phyloP scores from a whole-genome alignment of 169 alveolate species.

The Eimeria mitis region DNA sequence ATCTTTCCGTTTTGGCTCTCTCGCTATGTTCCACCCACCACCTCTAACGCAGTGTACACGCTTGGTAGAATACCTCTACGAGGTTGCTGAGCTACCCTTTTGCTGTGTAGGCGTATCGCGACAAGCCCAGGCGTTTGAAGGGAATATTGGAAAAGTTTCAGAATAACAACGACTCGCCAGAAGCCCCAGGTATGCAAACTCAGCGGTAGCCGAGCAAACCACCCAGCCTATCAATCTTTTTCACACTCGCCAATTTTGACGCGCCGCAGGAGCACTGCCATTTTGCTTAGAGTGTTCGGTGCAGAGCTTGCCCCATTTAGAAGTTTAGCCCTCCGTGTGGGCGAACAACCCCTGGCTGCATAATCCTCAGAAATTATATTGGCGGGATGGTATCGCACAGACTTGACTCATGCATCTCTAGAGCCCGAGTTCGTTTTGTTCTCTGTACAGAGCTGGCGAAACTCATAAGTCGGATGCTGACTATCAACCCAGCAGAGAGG shows the following conservation, averaged over 20 bases:
- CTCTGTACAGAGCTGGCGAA: conserved; percentile 24
- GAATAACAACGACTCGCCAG: conserved; percentile 43
- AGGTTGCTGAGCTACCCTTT: neutral
- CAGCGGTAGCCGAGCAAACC: neutral
- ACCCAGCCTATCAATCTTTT: neutral
- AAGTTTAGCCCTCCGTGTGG: neutral
- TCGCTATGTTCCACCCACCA: neutral
- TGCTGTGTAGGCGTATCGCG: conserved; percentile 21
- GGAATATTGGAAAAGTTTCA: conserved; percentile 55
- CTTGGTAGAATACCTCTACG: neutral
- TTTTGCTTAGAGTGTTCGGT: neutral
- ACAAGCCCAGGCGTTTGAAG: conserved; percentile 31
- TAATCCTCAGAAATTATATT: neutral
- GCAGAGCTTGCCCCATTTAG: neutral
- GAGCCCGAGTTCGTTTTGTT: neutral
- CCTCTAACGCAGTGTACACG: neutral
- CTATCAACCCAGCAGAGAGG: conserved; percentile 39
- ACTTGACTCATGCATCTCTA: neutral
- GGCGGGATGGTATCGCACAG: neutral
- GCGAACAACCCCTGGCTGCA: neutral
- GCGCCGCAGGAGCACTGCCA: neutral
- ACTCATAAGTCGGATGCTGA: conserved; percentile 44
- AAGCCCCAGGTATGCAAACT: conserved; percentile 33
- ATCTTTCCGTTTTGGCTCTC: neutral
- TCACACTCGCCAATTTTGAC: neutral